phyloP scores from a whole-genome alignment of 1,284 basidiomycete species.

The Ceratobasidium sp. region DNA sequence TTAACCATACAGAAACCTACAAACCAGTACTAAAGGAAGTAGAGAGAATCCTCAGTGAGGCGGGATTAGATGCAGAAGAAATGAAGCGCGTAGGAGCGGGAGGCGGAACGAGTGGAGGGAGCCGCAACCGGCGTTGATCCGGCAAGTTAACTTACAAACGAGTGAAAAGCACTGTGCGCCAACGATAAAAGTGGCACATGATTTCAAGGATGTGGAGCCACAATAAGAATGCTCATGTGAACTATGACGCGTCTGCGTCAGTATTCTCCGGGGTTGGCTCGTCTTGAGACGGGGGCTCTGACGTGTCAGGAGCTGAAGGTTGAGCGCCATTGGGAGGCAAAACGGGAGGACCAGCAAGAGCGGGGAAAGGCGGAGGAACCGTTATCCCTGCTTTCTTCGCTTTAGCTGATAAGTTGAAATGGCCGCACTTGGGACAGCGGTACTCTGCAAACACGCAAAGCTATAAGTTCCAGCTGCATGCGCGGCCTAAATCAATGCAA shows the following conservation, averaged over 20 bases:
- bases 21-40: conserved; percentile 83
- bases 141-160: conserved; percentile 12
- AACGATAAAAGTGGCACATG: not conserved
- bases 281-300: conserved; percentile 33
- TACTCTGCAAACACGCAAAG: conserved; percentile 62
- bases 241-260: conserved; percentile 17
- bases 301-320: conserved; percentile 15
- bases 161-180: not conserved
- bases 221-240: not conserved
- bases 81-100: conserved; percentile 59
- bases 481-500: conserved; percentile 23
- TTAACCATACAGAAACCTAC: conserved; percentile 60
- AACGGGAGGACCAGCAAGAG: not conserved
- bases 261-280: conserved; percentile 11
- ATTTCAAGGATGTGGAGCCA: not conserved
- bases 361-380: not conserved
- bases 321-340: not conserved
- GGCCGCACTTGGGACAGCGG: conserved; percentile 74
- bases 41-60: conserved; percentile 83
- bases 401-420: conserved; percentile 69
- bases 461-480: conserved; percentile 16
- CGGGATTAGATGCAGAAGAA: conserved; percentile 87
- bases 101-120: conserved; percentile 32
- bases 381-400: conserved; percentile 49
- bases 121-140: conserved; percentile 38